Evolutionary conservation across 768 basidiomycete species (phyloP).

Genomic region (Lentinula edodes): DNA sequence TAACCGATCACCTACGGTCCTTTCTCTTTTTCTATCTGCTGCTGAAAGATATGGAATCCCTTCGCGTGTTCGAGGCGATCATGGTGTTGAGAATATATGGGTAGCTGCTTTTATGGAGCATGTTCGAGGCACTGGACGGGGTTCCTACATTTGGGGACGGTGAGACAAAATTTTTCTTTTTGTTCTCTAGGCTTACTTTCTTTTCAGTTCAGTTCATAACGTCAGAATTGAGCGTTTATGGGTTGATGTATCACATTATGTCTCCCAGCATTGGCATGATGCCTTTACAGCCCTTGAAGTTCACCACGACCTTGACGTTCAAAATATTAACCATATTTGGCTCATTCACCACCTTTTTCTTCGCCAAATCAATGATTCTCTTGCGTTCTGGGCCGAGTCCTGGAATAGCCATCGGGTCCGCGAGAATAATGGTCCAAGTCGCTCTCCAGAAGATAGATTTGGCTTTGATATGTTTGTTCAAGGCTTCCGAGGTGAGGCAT

Average conservation of each 20-base stretch:
- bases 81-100: slow-evolving; percentile 22
- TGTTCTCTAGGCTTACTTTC: neutral
- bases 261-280: slow-evolving; percentile 20
- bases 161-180: slow-evolving; percentile 1
- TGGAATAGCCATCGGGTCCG: slow-evolving; percentile 1
- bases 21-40: slow-evolving; percentile 13
- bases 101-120: slow-evolving; percentile 23
- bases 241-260: slow-evolving; percentile 18
- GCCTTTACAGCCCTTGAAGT: slow-evolving; percentile 20
- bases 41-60: slow-evolving; percentile 14
- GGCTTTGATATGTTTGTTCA: slow-evolving; percentile 15
- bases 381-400: slow-evolving; percentile 13
- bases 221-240: slow-evolving; percentile 23
- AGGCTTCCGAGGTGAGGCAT: slow-evolving; percentile 5
- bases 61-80: slow-evolving; percentile 16
- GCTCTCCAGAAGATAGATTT: slow-evolving; percentile 17
- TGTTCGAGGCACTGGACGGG: slow-evolving; percentile 16
- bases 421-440: slow-evolving; percentile 7
- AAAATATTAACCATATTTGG: slow-evolving; percentile 19
- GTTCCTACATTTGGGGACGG: slow-evolving; percentile 21
- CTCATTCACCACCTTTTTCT: slow-evolving; percentile 24
- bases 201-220: slow-evolving; percentile 20
- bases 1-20: slow-evolving; percentile 12
- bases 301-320: slow-evolving; percentile 14
- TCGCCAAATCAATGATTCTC: slow-evolving; percentile 14